Conservation (phyloP, 345 rosid species). For the Salix caprea region DNA sequence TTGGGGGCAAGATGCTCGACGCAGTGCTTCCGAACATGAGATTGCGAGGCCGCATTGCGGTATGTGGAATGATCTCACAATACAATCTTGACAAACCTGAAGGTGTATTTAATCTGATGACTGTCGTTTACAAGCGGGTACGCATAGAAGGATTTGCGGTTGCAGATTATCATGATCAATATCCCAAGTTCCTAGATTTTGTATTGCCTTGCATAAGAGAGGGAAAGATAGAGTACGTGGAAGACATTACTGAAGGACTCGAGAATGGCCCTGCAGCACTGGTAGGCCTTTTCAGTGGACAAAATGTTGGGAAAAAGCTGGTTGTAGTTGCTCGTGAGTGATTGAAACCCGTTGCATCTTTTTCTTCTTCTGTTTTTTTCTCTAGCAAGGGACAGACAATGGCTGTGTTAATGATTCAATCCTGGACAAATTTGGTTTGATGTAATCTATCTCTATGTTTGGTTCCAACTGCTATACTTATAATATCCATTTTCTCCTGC, state of each 20-base stretch:
- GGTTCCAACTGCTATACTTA: not conserved
- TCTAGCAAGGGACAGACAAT: not conserved
- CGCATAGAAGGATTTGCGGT: slow-evolving; percentile 4
- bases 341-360: not conserved
- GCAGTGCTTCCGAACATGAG: slow-evolving; percentile 51
- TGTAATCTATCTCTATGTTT: not conserved
- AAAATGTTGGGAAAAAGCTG: slow-evolving; percentile 23
- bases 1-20: slow-evolving; percentile 25
- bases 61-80: slow-evolving; percentile 19
- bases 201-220: slow-evolving; percentile 8
- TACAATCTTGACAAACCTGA: slow-evolving; percentile 16
- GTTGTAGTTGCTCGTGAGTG: slow-evolving; percentile 13
- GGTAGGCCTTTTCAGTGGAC: slow-evolving; percentile 8
- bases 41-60: slow-evolving; percentile 23
- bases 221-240: slow-evolving; percentile 2
- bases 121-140: not conserved
- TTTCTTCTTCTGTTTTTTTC: too few relatives aligned
- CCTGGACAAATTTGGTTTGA: not conserved
- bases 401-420: not conserved
- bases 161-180: not conserved
- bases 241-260: slow-evolving; percentile 15
- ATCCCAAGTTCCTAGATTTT: slow-evolving; percentile 8
- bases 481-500: not conserved
- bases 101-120: slow-evolving; percentile 9
- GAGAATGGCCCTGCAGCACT: slow-evolving; percentile 20